Evolutionary conservation across 2,329 filamentous ascomycete genomes (phyloP).

Genomic region (Colletotrichum liaoningense): DNA sequence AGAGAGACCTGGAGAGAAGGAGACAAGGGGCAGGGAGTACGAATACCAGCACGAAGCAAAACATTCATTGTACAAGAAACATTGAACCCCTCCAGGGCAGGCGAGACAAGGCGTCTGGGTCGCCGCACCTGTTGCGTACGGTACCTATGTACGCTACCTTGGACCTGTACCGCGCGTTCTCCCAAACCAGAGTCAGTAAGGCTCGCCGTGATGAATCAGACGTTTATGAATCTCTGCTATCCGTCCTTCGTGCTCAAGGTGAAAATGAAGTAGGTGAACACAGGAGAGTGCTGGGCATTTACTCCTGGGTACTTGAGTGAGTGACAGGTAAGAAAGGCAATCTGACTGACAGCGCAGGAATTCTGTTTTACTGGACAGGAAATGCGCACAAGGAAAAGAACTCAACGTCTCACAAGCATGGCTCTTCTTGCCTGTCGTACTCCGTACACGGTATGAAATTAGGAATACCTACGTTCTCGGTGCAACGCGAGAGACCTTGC

Average conservation of each 20-base stretch:
- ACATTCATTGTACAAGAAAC: conserved; percentile 1
- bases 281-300: too few relatives aligned
- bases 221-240: neutral
- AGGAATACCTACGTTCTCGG: neutral
- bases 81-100: conserved; percentile 6
- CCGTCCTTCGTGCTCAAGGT: neutral
- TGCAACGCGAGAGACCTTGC: conserved; percentile 17
- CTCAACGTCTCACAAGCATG: conserved; percentile 21
- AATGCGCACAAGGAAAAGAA: conserved; percentile 20
- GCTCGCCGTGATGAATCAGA: neutral
- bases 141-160: neutral
- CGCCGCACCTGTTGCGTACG: neutral
- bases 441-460: neutral
- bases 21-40: neutral
- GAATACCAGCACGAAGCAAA: conserved; percentile 8
- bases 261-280: neutral
- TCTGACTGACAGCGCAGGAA: neutral
- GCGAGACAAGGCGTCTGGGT: conserved; percentile 17
- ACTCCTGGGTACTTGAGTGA: too few relatives aligned
- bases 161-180: neutral
- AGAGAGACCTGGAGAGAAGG: neutral
- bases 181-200: neutral
- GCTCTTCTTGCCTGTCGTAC: neutral
- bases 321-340: neutral
- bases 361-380: conserved; percentile 5